phyloP scores from a whole-genome alignment of 2,329 filamentous ascomycete species.

The Zasmidium cellare region DNA sequence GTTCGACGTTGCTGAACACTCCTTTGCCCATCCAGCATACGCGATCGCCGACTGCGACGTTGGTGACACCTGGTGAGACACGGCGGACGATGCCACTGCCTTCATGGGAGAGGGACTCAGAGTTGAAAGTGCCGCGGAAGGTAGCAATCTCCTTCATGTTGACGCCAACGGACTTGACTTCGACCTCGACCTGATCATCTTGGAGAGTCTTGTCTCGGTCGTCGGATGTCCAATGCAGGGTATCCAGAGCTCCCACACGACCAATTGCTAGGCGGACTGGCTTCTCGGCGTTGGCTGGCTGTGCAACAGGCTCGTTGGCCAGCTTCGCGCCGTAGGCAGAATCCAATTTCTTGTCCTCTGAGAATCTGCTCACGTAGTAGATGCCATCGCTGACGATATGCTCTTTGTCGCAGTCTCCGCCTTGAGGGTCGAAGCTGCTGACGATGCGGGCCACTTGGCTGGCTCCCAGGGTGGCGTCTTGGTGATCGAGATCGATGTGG shows the following conservation, averaged over 20 bases:
- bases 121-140: not conserved
- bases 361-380: not conserved
- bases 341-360: not conserved
- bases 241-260: not conserved
- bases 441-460: not conserved
- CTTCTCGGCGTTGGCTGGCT: not conserved
- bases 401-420: not conserved
- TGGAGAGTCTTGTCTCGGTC: not conserved
- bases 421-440: not conserved
- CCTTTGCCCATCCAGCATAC: not conserved
- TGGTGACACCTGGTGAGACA: not conserved
- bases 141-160: slow-evolving; percentile 2
- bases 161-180: slow-evolving; percentile 1
- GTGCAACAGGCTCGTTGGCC: not conserved
- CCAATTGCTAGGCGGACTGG: not conserved
- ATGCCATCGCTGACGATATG: not conserved
- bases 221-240: not conserved
- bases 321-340: not conserved
- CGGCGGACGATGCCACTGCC: not conserved
- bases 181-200: slow-evolving; percentile 2
- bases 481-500: not conserved
- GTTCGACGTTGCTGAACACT: slow-evolving; percentile 1
- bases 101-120: not conserved
- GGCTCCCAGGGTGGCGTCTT: not conserved
- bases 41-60: not conserved